A percentile compares a stretch with the other conserved stretches of the same genome.
phyloP scores from a whole-genome alignment of 2,329 filamentous ascomycete species.

The Fusarium phyllophilum region DNA sequence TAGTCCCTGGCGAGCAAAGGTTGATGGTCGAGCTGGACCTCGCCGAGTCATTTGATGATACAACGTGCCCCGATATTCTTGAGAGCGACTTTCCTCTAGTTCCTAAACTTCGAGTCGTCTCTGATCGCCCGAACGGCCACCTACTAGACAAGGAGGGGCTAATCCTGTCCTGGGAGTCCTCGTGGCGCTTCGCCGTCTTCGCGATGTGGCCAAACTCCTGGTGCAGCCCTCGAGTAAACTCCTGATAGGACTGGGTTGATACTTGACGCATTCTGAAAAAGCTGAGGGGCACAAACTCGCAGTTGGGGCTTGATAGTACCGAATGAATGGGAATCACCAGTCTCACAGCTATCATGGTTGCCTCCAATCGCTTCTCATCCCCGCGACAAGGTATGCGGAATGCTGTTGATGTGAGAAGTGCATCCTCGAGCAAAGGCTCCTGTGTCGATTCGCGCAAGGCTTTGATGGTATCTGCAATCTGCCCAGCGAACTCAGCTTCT shows the following conservation, averaged over 20 bases:
- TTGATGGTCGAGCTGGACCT: conserved; percentile 43
- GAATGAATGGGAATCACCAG: conserved; percentile 71
- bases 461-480: conserved; percentile 56
- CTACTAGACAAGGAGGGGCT: conserved; percentile 13
- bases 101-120: conserved; percentile 1
- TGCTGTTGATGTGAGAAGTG: conserved; percentile 55
- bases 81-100: conserved; percentile 12
- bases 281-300: conserved; percentile 68
- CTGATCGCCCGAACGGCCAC: conserved; percentile 26
- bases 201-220: conserved; percentile 67
- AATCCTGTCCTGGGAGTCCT: conserved; percentile 3
- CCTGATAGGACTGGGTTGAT: conserved; percentile 66
- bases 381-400: conserved; percentile 54
- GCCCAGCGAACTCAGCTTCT: conserved; percentile 57
- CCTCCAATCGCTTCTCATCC: conserved; percentile 29
- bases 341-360: conserved; percentile 64
- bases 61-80: conserved; percentile 7
- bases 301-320: conserved; percentile 59
- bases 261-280: conserved; percentile 76
- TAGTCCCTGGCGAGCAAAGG: conserved; percentile 29
- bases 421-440: conserved; percentile 58
- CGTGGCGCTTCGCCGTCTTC: conserved; percentile 36
- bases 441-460: conserved; percentile 55
- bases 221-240: conserved; percentile 69
- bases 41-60: conserved; percentile 31